Base-by-base conservation (phyloP, 345 rosid species). In the Zanthoxylum bungeanum region DNA sequence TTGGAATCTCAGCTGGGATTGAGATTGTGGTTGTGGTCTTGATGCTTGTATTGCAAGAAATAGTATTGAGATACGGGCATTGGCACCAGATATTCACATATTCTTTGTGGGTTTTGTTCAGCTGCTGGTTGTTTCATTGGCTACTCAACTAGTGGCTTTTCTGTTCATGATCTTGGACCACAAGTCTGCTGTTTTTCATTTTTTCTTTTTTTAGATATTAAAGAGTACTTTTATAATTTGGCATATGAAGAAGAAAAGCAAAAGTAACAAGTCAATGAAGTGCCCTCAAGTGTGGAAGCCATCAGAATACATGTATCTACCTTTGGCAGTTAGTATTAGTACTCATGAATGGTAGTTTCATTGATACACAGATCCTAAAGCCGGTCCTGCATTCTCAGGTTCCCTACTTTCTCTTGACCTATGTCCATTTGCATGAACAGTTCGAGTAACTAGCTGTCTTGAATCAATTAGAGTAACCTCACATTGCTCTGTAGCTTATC, bases 251-350 rank as follows among this genome's bases (percentile, higher is more conserved):
- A 44, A 50, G 53, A n/a, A 50, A 19, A 19, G 53, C 25, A 50
- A n/a, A 2, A n/a, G 53, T 50, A 50, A 19, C 11, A 80, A 77
- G 73, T 87, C 96, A 42, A 90, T 92, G 21, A 85, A 78, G 68
- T 83, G 78, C 58, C 93, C 96, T 34, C 86, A 83, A 75, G 97
- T 92, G 28, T 90, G 96, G 97, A 92, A 90, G 79, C 96, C 97
- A 72, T 88, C 96, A 5, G 84, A 89, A 4, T 88, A 81, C 82
- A 89, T 92, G 89, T 92, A 79, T 76, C 74, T 89, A 14, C 86
- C 93, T 10, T 72, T 89, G 72, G 92, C 97, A 22, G 87, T 92
- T 80, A 89, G 84, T 73, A 80, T 92, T 14, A 89, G 95, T 66
- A 85, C 92, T 57, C 92, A 92, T 67, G 97, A 92, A 81, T 96